Evolutionary conservation across 345 rosid species (phyloP).

Genomic region (Eucalyptus viminalis): DNA sequence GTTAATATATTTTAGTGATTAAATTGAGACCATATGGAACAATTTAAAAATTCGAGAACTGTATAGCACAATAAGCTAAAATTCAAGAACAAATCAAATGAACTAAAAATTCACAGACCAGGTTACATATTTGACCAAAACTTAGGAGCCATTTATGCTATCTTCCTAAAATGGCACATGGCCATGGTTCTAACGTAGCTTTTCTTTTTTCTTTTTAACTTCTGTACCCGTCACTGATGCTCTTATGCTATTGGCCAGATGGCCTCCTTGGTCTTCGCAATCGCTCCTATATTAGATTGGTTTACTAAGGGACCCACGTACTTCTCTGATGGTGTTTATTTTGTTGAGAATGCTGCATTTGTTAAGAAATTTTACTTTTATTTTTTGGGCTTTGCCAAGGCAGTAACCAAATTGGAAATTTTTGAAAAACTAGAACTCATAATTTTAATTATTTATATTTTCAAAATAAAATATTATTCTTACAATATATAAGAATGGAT

Average conservation of each 20-base stretch:
- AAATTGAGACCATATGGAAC: rapidly evolving
- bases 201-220: neutral
- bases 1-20: too few relatives aligned
- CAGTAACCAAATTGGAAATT: too few relatives aligned
- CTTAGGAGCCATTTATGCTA: neutral
- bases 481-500: too few relatives aligned
- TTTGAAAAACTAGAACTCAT: too few relatives aligned
- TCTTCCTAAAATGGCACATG: neutral
- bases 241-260: neutral
- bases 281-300: neutral
- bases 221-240: neutral
- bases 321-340: neutral
- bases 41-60: rapidly evolving
- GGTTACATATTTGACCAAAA: neutral
- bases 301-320: neutral
- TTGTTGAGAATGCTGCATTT: neutral
- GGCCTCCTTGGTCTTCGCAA: neutral
- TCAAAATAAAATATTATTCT: too few relatives aligned
- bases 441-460: too few relatives aligned
- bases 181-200: neutral
- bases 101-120: neutral
- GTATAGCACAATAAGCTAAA: rapidly evolving
- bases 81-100: too few relatives aligned
- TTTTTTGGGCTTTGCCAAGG: too few relatives aligned
- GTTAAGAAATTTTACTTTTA: neutral